These are phyloP conservation scores for Lactarius pseudohatsudake DNA, from an alignment of 768 basidiomycete genomes.

Conservation along the genomic window DNA sequence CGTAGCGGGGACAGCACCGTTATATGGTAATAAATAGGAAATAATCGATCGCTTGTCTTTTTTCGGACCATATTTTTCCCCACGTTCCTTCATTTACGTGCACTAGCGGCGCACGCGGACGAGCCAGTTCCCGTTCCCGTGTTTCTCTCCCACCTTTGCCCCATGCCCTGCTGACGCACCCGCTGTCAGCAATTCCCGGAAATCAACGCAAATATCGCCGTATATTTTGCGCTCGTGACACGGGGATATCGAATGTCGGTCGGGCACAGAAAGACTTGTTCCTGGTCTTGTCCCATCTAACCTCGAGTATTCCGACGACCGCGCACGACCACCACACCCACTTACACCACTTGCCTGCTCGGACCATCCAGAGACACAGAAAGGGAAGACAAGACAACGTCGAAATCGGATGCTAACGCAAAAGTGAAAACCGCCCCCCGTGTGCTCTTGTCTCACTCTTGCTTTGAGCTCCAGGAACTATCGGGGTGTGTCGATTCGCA, in stretches of 20 bases:
- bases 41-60: neutral
- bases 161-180: constrained; percentile 16
- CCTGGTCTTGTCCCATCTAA: constrained; percentile 10
- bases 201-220: constrained; percentile 20
- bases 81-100: constrained; percentile 22
- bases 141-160: constrained; percentile 10
- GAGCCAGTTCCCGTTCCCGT: neutral
- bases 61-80: constrained; percentile 10
- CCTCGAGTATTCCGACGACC: neutral
- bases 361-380: neutral
- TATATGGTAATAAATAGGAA: neutral
- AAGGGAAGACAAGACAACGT: neutral
- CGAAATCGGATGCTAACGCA: neutral
- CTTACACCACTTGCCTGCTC: neutral
- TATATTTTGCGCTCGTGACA: constrained; percentile 25
- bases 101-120: constrained; percentile 7
- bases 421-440: neutral
- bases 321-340: neutral
- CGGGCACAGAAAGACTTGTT: neutral
- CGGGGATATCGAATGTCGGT: constrained; percentile 8
- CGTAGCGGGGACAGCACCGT: neutral
- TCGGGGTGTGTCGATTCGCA: neutral
- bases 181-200: constrained; percentile 19
- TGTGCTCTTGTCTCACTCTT: neutral
- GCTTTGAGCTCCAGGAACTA: neutral